Percentiles rank a stretch among this genome's conserved stretches.
Conservation (phyloP, 225 moss, liverwort and hornwort species). For the Pleurozium schreberi region DNA sequence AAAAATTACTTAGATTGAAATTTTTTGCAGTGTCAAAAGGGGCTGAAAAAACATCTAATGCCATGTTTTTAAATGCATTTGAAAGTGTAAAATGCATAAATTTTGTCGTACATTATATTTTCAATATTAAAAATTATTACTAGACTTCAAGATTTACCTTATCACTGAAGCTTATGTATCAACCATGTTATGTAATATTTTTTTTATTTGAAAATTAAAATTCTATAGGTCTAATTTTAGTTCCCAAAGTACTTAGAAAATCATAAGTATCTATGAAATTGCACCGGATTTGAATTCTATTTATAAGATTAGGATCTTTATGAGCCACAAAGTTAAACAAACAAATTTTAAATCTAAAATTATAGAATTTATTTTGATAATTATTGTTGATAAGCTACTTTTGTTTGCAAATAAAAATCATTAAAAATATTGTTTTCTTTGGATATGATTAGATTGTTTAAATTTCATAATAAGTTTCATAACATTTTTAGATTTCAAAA, state of each 20-base stretch:
- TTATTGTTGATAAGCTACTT: too few relatives aligned
- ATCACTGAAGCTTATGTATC: neutral
- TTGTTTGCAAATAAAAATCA: rapidly evolving
- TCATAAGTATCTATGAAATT: neutral
- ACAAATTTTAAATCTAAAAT: rapidly evolving
- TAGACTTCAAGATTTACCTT: too few relatives aligned
- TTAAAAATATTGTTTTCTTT: neutral
- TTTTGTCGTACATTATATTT: neutral
- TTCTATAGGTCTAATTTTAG: too few relatives aligned
- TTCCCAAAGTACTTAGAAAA: rapidly evolving
- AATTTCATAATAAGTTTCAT: neutral
- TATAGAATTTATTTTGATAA: too few relatives aligned
- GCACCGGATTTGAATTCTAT: too few relatives aligned
- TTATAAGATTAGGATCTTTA: rapidly evolving
- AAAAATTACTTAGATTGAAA: too few relatives aligned
- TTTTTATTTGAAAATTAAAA: neutral
- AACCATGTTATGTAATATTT: neutral
- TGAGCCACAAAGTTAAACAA: neutral
- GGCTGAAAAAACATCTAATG: too few relatives aligned
- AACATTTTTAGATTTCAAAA: neutral
- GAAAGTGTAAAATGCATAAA: neutral
- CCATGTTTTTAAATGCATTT: neutral
- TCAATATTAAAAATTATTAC: neutral
- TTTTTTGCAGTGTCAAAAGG: too few relatives aligned
- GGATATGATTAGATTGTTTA: rapidly evolving